Base-by-base conservation (phyloP, 2,329 filamentous ascomycete genomes). In the Madurella fahalii region DNA sequence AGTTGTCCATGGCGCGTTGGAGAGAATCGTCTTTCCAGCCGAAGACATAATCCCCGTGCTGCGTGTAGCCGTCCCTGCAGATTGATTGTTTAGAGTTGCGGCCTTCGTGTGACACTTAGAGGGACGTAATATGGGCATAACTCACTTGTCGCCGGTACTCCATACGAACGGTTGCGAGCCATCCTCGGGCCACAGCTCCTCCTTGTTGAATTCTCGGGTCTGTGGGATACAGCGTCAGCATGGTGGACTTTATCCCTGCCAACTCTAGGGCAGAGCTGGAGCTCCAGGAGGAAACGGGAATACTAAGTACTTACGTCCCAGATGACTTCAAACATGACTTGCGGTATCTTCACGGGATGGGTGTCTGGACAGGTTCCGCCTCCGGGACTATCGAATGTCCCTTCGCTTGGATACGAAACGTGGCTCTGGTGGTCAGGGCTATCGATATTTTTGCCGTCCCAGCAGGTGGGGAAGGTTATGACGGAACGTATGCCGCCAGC, bases 401-500 rank as follows among this genome's bases (percentile, higher is more conserved):
- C 54, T 2, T 39, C 20, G 9, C 25, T 37, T 15, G 57, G 53
- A 42, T 59, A 59, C 13, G 57, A 50, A 2, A 59, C 54, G 49
- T 68, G 65, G 17, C 54, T 58, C 54, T 63, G 69, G 62, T 72
- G 77, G 63, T 81, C 72, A 0, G 71, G 57, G 7, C 71, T 69
- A 61, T 81, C 77, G 46, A 75, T 58, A 59, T 79, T 72, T 34
- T 70, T 69, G 31, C 80, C 80, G 56, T 83, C 72, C 80, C 80
- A 82, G 70, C 79, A 83, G 4, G 61, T 59, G 2, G 71, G 73
- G 40, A 76, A 77, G 2, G 70, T 71, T 25, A 58, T 54, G 9
- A 58, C 52, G 1, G 48, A 42, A 2, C 55, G 37, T n/a, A 58
- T 54, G 1, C 55, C 55, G 9, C 55, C 55, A 8, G 42, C 48